phyloP scores from a whole-genome alignment of 306 rosid species.

The Amphicarpaea edgeworthii region DNA sequence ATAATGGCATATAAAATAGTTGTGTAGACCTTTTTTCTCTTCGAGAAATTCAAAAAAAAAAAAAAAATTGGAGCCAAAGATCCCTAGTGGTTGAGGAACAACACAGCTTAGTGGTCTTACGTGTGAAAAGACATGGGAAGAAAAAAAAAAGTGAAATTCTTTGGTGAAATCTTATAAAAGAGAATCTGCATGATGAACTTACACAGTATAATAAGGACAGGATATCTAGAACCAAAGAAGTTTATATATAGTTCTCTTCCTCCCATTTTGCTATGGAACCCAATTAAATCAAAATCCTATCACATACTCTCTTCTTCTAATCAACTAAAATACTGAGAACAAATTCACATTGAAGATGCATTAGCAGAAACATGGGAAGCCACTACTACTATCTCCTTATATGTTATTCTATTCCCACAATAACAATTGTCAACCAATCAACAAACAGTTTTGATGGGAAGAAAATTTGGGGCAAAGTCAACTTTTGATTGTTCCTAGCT shows the following conservation, averaged over 20 bases:
- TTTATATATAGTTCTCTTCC: background rate
- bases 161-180: background rate
- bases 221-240: conserved; percentile 7
- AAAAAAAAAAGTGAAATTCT: conserved; percentile 22
- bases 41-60: background rate
- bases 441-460: conserved; percentile 1
- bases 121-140: background rate
- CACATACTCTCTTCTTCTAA: background rate
- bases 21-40: too few species aligned
- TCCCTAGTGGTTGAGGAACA: background rate
- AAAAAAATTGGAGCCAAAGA: background rate
- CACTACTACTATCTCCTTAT: background rate
- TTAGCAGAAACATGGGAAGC: conserved; percentile 25
- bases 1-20: too few species aligned
- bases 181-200: conserved; percentile 7
- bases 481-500: conserved; percentile 24
- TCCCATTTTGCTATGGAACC: background rate
- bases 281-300: conserved; percentile 33
- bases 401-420: conserved; percentile 51
- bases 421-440: conserved; percentile 1
- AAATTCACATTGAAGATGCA: conserved; percentile 42
- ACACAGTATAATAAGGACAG: background rate
- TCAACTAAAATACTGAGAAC: conserved; percentile 20
- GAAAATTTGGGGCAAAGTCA: conserved; percentile 9
- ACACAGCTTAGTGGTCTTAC: background rate